Evolutionary conservation across 257 asterid species (phyloP).

Genomic region (Plantago ovata): DNA sequence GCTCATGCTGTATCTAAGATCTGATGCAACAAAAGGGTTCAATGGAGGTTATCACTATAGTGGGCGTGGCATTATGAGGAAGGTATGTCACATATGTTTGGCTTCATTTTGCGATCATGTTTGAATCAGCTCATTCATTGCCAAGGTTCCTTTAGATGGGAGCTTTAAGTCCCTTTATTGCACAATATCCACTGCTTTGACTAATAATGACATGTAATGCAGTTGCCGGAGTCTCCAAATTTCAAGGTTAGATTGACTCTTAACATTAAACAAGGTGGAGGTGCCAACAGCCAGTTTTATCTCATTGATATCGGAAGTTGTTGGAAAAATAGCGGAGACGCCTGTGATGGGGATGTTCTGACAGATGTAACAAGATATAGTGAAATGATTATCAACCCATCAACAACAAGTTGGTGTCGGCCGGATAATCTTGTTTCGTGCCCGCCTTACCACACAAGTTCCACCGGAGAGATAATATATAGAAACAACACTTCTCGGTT

Average conservation of each 20-base stretch:
- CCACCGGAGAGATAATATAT: constrained; percentile 48
- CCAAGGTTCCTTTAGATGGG: too few relatives aligned
- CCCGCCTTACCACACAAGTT: constrained; percentile 70
- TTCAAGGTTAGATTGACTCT: constrained; percentile 73
- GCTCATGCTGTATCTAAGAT: constrained; percentile 80
- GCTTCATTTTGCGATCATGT: neutral
- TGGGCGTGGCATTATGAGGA: constrained; percentile 74
- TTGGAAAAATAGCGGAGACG: constrained; percentile 77
- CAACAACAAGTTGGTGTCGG: constrained; percentile 75
- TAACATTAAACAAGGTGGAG: constrained; percentile 71
- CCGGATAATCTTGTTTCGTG: constrained; percentile 64
- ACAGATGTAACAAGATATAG: constrained; percentile 86
- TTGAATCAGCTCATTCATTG: neutral
- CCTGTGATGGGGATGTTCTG: constrained; percentile 65
- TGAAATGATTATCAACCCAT: constrained; percentile 84
- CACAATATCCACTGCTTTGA: too few relatives aligned
- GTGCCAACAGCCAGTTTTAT: constrained; percentile 75
- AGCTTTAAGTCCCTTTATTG: too few relatives aligned
- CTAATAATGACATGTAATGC: constrained; percentile 16
- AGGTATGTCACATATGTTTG: constrained; percentile 33
- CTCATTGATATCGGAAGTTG: constrained; percentile 82
- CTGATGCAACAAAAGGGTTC: constrained; percentile 70
- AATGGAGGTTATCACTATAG: constrained; percentile 79
- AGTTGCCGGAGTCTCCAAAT: constrained; percentile 72
- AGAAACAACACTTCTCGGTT: constrained; percentile 65